A percentile compares a stretch with the other conserved stretches of the same genome.
phyloP scores from a whole-genome alignment of 169 alveolate genomes.

The Plasmodium gonderi region DNA sequence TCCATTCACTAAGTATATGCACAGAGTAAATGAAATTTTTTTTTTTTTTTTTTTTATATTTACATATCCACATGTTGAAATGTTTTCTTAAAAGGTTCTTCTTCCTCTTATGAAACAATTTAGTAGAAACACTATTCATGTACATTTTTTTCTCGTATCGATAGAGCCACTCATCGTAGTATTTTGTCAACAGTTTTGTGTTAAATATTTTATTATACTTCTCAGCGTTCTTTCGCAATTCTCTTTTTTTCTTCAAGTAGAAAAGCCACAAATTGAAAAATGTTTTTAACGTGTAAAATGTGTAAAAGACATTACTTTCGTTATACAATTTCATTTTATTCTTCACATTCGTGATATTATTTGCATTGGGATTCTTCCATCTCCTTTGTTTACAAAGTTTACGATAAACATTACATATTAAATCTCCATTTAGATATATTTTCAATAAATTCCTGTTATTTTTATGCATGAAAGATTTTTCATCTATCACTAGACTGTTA shows the following conservation, averaged over 20 bases:
- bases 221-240: neutral
- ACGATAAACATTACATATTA: neutral
- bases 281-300: conserved; percentile 1
- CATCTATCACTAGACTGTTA: neutral
- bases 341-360: neutral
- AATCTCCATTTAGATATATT: conserved; percentile 39
- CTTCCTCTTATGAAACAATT: conserved; percentile 1
- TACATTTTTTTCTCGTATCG: conserved; percentile 20
- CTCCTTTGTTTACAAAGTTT: neutral
- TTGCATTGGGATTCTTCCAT: neutral
- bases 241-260: neutral
- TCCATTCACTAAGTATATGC: conserved; percentile 66
- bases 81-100: neutral
- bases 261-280: neutral
- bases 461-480: conserved; percentile 34
- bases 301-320: conserved; percentile 21
- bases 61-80: conserved; percentile 14
- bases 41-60: conserved; percentile 43
- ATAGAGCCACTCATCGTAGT: conserved; percentile 38
- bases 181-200: conserved; percentile 3
- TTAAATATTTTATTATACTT: neutral
- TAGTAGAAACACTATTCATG: neutral
- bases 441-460: conserved; percentile 31
- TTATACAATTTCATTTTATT: conserved; percentile 29
- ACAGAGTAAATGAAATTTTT: conserved; percentile 35